Evolutionary conservation across 1,284 basidiomycete species (phyloP).

Genomic region (Bondarzewia mesenterica): DNA sequence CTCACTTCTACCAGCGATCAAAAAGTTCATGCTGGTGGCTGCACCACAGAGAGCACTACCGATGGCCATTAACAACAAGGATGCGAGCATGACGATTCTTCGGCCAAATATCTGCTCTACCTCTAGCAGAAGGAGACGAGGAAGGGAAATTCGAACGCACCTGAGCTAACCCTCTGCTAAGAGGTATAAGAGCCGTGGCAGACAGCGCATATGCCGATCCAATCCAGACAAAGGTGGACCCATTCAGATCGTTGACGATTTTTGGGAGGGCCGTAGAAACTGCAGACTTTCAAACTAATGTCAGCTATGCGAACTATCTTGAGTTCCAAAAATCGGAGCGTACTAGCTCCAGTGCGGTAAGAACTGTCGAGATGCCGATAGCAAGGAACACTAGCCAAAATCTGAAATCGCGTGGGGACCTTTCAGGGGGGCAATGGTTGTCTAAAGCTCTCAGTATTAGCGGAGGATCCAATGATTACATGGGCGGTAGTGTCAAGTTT

Average conservation of each 20-base stretch:
- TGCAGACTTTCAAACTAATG: conserved; percentile 16
- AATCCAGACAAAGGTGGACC: conserved; percentile 28
- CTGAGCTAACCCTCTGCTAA: conserved; percentile 24
- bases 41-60: conserved; percentile 37
- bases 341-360: conserved; percentile 29
- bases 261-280: conserved; percentile 28
- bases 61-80: conserved; percentile 32
- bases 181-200: conserved; percentile 28
- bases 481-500: no score
- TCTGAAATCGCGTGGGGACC: conserved; percentile 6
- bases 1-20: conserved; percentile 33
- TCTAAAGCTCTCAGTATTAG: no score
- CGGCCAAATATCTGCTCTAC: conserved; percentile 28
- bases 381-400: conserved; percentile 30
- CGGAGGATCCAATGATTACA: no score
- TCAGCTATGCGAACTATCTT: background rate
- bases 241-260: conserved; percentile 25
- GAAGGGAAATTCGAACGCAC: conserved; percentile 4
- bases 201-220: conserved; percentile 28
- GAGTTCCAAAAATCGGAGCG: background rate
- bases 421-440: no score
- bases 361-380: conserved; percentile 22
- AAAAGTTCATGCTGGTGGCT: conserved; percentile 30
- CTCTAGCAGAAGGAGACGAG: background rate
- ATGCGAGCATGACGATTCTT: conserved; percentile 26